Base-by-base conservation (phyloP, 129 eudicot genomes). In the Cynara cardunculus region DNA sequence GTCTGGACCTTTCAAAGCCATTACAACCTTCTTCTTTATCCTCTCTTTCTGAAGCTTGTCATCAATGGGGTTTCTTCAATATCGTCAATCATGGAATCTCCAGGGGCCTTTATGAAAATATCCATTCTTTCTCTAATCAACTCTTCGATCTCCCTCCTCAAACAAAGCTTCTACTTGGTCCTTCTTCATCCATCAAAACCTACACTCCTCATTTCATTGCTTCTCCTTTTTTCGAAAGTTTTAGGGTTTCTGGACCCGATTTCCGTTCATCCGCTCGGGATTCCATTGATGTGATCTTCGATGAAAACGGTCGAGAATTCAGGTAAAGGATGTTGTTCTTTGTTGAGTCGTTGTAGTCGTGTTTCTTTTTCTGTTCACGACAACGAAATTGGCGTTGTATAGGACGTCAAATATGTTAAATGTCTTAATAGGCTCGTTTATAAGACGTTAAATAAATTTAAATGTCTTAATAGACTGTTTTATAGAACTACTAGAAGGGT, bases 151-250 rank as follows among this genome's bases (percentile, higher is more conserved):
- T 90, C 67, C 94, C 97, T 65, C n/a, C 76, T 73, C 88, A 92
- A 73, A 72, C 76, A 14, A 92, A 90, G 75, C 93, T 90, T 53
- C 87, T 87, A 69, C 82, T 90, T 69, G 97, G 97, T 16, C 95
- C 97, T 68, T 86, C 69, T 78, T 92, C 97, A 49, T 56, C 78
- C 71, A 31, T 87, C 67, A 90, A 84, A 79, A 90, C 87, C 71
- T 92, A 92, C 79, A 92, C 97, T 32, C 97, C 97, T 67, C 93
- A 68, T 26, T 89, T 88, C 77, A 92, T 92, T 34, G 97, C 97
- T 25, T 92, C 97, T 80, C 97, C 97, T 8, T 92, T 74, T 71
- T 92, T 90, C 37, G 97, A 90, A 78, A 90, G 95, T 84, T 84
- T 90, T 39, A 76, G 86, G 81, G 93, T 92, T 31, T 88, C 88